Percentiles rank a stretch among this genome's conserved stretches.
These are phyloP conservation scores for Wickerhamomyces chaumierensis DNA, from an alignment of 805 yeast species.

Conservation along the genomic window DNA sequence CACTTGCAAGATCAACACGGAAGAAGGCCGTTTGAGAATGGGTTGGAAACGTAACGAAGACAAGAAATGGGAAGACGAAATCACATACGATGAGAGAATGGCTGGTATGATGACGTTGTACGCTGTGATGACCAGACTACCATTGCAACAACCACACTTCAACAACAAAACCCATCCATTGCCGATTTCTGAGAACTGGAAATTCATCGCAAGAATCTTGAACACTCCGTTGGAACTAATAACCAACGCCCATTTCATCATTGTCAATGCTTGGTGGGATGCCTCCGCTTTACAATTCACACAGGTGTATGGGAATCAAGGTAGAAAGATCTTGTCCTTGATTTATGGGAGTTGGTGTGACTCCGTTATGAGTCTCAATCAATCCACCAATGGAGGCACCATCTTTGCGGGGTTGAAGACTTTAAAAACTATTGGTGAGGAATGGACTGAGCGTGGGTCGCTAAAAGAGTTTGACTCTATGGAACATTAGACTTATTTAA, in stretches of 20 bases:
- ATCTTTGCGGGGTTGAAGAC: constrained; percentile 68
- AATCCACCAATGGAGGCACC: constrained; percentile 25
- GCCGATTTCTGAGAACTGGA: constrained; percentile 55
- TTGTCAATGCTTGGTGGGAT: constrained; percentile 88
- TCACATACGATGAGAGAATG: constrained; percentile 72
- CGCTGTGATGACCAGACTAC: constrained; percentile 56
- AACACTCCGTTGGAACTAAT: constrained; percentile 42
- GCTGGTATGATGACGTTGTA: constrained; percentile 79
- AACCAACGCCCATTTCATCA: constrained; percentile 58
- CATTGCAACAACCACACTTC: constrained; percentile 21
- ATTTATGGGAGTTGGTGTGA: constrained; percentile 21
- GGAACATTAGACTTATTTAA: too few species aligned
- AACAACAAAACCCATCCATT: constrained; percentile 34
- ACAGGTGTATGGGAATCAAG: constrained; percentile 58
- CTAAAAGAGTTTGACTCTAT: constrained; percentile 29
- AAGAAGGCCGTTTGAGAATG: constrained; percentile 72
- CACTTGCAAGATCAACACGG: constrained; percentile 65
- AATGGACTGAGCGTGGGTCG: constrained; percentile 42
- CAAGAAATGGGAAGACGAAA: constrained; percentile 39
- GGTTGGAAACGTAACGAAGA: constrained; percentile 62
- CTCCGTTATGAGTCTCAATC: constrained; percentile 34
- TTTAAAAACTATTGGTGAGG: constrained; percentile 68
- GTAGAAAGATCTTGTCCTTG: constrained; percentile 41
- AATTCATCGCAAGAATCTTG: constrained; percentile 55
- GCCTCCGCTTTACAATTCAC: constrained; percentile 50